Evolutionary conservation across 805 yeast genomes (phyloP).

Genomic region (Yarrowia osloensis): DNA sequence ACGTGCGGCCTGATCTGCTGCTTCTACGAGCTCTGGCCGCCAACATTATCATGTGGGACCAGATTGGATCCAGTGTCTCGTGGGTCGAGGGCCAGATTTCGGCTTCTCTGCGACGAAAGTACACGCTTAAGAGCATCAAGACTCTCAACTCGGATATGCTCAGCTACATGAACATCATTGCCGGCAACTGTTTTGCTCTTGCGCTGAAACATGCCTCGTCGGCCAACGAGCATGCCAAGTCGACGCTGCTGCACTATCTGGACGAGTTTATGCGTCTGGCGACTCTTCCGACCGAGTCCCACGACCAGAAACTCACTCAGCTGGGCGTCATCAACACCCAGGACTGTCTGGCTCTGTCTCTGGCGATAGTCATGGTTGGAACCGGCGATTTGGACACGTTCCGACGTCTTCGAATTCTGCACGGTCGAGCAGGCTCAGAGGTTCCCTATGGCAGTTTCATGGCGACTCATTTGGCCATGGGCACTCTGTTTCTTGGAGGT

Average conservation of each 20-base stretch:
- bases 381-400: slow-evolving; percentile 83
- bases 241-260: slow-evolving; percentile 55
- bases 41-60: slow-evolving; percentile 72
- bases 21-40: slow-evolving; percentile 64
- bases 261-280: slow-evolving; percentile 54
- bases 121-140: slow-evolving; percentile 39
- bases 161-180: slow-evolving; percentile 62
- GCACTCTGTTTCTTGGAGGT: slow-evolving; percentile 86
- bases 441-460: slow-evolving; percentile 68
- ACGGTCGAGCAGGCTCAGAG: slow-evolving; percentile 49
- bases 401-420: slow-evolving; percentile 68
- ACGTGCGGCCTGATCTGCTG: slow-evolving; percentile 76
- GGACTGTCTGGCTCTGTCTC: slow-evolving; percentile 61
- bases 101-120: slow-evolving; percentile 43
- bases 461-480: slow-evolving; percentile 80
- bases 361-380: slow-evolving; percentile 82
- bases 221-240: slow-evolving; percentile 54
- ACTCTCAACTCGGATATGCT: slow-evolving; percentile 61
- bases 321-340: slow-evolving; percentile 57
- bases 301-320: slow-evolving; percentile 60
- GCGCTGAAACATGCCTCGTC: slow-evolving; percentile 79
- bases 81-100: slow-evolving; percentile 70
- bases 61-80: slow-evolving; percentile 49
- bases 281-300: slow-evolving; percentile 48
- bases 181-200: slow-evolving; percentile 74